phyloP scores from a whole-genome alignment of 176 grass and related monocot species.

The Tillandsia leiboldiana region DNA sequence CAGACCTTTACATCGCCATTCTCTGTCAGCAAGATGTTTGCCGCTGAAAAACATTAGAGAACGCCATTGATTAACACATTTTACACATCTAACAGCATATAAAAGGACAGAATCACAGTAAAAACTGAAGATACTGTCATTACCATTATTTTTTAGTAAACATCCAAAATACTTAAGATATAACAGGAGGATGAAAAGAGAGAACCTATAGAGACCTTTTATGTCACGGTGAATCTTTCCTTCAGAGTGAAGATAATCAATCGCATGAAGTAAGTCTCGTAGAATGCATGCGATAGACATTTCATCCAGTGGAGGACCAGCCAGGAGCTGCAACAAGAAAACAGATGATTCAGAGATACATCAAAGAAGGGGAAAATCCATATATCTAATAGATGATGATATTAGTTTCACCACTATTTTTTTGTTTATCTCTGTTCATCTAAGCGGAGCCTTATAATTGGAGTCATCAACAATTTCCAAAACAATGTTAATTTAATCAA shows the following conservation, averaged over 20 bases:
- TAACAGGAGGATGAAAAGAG: not conserved
- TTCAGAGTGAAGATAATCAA: constrained; percentile 97
- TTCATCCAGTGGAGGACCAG: constrained; percentile 90
- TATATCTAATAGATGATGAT: not conserved
- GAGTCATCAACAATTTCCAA: no score
- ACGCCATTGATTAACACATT: constrained; percentile 14
- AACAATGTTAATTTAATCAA: no score
- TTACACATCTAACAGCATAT: constrained; percentile 3
- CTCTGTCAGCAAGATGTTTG: constrained; percentile 95
- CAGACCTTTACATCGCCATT: constrained; percentile 98
- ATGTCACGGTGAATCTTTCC: constrained; percentile 96
- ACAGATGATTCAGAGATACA: constrained; percentile 4
- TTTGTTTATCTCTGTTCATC: no score
- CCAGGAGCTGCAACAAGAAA: constrained; percentile 50
- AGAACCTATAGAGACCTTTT: constrained; percentile 51
- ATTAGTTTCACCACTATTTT: not conserved
- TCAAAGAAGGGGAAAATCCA: not conserved
- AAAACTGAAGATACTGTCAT: no score
- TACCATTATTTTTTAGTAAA: not conserved
- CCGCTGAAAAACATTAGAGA: constrained; percentile 63
- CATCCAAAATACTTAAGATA: constrained; percentile 3
- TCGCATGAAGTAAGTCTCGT: constrained; percentile 80
- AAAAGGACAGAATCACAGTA: not conserved
- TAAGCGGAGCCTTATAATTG: no score
- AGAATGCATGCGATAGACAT: constrained; percentile 94